Evolutionary conservation across 352 stramenopile species (phyloP), one percentile per base, ranked within the genome.

Genomic region (Stramenopiles sp.): DNA sequence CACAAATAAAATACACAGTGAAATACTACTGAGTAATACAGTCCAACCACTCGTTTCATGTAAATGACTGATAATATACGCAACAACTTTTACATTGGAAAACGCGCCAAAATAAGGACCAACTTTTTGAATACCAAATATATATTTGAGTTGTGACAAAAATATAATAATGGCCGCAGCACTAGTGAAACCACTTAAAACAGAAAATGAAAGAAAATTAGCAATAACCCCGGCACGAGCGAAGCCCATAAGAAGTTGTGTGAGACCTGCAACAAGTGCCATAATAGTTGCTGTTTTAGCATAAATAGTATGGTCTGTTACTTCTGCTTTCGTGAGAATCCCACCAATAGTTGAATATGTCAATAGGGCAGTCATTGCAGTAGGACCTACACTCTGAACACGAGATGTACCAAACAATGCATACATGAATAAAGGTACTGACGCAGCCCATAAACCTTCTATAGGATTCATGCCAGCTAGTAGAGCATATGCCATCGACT

Each of bases 401-500:
- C 28, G 45, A 7, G 48, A 55, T 8, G 47, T 48, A 3, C 36
- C 48, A 23, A 55, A 34, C 12, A 55, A 8, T 10, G 46, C 47
- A 29, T 55, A 55, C 29, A 55, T 24, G 20, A 55, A 47, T 7
- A 53, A 36, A 1, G 48, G 48, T 2, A 51, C 29, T 34, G 45
- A 51, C 22, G 46, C 53, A 7, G 36, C 26, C 23, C 54, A 55
- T 3, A 55, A 34, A 7, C 48, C 48, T 21, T 54, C 46, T 23
- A 50, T 45, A 12, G 48, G 41, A 20, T 46, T 42, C 0, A 55
- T 19, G 2, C 45, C 43, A 6, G 48, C 48, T 6, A 55, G 35
- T 19, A 54, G 38, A 8, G 47, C 47, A 29, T 55, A 53, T 4
- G 46, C 48, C 48, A 50, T 55, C 38, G 42, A 36, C 47, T 55